A percentile compares a stretch with the other conserved stretches of the same genome.
Evolutionary conservation across 768 basidiomycete species (phyloP).

Genomic region (Russula virescens): DNA sequence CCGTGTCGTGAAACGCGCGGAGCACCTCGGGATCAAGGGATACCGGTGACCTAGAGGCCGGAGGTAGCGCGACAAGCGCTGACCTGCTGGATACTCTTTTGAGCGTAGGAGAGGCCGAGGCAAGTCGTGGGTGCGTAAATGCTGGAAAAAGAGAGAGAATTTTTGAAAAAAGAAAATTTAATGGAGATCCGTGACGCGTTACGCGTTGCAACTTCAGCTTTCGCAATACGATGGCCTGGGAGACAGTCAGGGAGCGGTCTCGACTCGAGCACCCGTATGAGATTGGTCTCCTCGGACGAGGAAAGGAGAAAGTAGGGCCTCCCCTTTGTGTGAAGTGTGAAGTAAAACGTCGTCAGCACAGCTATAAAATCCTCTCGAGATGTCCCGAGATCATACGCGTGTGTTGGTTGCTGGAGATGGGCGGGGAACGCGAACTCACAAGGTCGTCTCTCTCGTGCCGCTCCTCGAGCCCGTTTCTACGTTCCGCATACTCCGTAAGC

Average conservation of each 20-base stretch:
- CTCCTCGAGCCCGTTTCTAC: conserved; percentile 15
- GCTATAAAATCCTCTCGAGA: too few relatives aligned
- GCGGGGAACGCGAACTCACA: conserved; percentile 11
- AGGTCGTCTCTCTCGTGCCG: conserved; percentile 14
- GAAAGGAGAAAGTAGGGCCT: conserved; percentile 22
- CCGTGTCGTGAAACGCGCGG: conserved; percentile 45
- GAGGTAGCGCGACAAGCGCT: conserved; percentile 36
- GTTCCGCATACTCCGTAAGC: conserved; percentile 6
- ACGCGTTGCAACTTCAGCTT: conserved; percentile 25
- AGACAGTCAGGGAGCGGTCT: conserved; percentile 4
- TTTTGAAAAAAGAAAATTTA: not conserved
- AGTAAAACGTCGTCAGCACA: not conserved
- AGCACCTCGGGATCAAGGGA: conserved; percentile 34
- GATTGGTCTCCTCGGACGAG: conserved; percentile 4
- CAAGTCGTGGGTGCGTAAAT: conserved; percentile 26
- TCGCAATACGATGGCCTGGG: conserved; percentile 22
- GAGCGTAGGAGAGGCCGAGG: conserved; percentile 17
- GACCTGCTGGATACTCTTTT: not conserved
- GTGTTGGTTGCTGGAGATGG: too few relatives aligned
- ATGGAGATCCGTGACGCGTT: not conserved
- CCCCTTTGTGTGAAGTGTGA: too few relatives aligned
- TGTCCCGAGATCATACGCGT: too few relatives aligned
- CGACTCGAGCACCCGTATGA: conserved; percentile 12
- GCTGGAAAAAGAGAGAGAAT: not conserved
- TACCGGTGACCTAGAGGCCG: conserved; percentile 27